These are phyloP conservation scores for Zizania latifolia DNA, from an alignment of 176 grass and related monocot genomes.

Conservation along the genomic window DNA sequence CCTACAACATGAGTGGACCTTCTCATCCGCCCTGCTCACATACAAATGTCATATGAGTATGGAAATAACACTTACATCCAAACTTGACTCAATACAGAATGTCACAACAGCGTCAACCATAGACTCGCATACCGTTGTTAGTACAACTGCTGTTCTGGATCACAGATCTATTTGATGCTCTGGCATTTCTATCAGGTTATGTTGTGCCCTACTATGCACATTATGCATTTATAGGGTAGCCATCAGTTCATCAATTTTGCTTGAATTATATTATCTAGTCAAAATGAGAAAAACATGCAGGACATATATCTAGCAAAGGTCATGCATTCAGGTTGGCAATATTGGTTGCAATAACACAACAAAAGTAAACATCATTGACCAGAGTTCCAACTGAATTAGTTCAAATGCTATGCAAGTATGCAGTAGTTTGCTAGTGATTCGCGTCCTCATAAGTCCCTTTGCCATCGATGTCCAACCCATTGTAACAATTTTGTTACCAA, in stretches of 20 bases:
- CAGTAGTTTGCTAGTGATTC: neutral
- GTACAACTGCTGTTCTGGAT: neutral
- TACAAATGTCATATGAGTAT: neutral
- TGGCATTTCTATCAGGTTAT: neutral
- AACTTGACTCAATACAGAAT: neutral
- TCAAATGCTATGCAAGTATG: neutral
- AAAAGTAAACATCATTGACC: neutral
- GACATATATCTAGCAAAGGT: neutral
- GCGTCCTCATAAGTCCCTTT: neutral
- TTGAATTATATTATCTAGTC: neutral
- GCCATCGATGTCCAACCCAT: neutral
- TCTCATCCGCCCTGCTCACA: neutral
- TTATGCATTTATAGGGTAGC: neutral
- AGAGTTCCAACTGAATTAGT: neutral
- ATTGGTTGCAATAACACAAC: neutral
- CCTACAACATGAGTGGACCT: neutral
- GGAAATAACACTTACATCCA: neutral
- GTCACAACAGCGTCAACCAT: neutral
- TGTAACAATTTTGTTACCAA: neutral
- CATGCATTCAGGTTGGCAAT: neutral
- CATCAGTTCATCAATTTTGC: neutral
- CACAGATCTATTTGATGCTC: neutral
- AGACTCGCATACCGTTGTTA: neutral
- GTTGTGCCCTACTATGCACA: neutral
- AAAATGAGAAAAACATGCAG: neutral